phyloP scores from a whole-genome alignment of 2,329 filamentous ascomycete species.

The Sporothrix curviconia region DNA sequence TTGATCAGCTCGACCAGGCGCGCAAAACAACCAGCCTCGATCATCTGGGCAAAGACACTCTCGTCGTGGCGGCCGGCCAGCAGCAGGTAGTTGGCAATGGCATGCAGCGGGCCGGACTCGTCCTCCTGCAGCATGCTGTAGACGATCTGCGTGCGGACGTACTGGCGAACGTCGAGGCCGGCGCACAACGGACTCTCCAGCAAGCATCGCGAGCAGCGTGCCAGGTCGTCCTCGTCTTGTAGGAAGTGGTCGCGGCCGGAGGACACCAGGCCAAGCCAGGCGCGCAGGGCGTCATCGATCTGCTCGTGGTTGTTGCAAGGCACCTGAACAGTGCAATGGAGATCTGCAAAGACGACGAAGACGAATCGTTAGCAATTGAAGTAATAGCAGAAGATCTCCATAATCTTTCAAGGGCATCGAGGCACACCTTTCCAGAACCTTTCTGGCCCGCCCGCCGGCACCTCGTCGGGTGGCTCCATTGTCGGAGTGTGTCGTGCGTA shows the following conservation, averaged over 20 bases:
- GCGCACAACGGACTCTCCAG: constrained; percentile 69
- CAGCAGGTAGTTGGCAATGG: constrained; percentile 76
- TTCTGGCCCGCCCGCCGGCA: not conserved
- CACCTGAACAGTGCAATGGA: constrained; percentile 40
- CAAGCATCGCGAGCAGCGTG: constrained; percentile 71
- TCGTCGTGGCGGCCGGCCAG: constrained; percentile 80
- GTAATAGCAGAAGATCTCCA: too few species aligned
- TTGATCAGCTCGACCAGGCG: constrained; percentile 77
- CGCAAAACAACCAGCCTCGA: constrained; percentile 74
- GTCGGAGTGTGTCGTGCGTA: not conserved
- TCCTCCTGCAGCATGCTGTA: constrained; percentile 90
- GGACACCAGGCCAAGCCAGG: constrained; percentile 74
- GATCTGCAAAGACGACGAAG: constrained; percentile 31
- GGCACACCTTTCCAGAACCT: constrained; percentile 4
- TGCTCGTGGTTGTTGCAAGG: constrained; percentile 47
- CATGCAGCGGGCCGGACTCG: constrained; percentile 69
- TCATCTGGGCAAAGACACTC: constrained; percentile 77
- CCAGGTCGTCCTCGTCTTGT: constrained; percentile 70
- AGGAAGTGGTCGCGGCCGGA: constrained; percentile 70
- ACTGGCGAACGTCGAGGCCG: constrained; percentile 58
- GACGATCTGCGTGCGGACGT: constrained; percentile 87
- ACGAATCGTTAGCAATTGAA: not conserved
- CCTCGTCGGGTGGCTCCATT: constrained; percentile 3
- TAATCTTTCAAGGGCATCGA: too few species aligned
- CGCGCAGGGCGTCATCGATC: constrained; percentile 79